phyloP scores from a whole-genome alignment of 768 basidiomycete species.

The Panellus pusillus region DNA sequence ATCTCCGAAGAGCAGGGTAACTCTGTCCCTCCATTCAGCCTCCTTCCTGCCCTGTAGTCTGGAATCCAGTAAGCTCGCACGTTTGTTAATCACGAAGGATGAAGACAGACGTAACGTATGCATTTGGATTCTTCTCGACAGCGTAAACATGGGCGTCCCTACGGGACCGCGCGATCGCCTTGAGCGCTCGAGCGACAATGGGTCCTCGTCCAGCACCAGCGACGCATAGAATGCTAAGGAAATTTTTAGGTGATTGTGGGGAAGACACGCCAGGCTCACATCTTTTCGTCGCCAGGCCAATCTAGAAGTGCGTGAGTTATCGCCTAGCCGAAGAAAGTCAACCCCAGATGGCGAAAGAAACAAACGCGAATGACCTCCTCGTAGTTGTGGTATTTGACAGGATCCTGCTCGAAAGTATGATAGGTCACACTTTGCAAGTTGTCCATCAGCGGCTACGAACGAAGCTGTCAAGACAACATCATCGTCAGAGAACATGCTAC shows the following conservation, averaged over 20 bases:
- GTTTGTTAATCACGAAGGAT: constrained; percentile 5
- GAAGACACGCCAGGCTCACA: constrained; percentile 48
- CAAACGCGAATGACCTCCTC: constrained; percentile 65
- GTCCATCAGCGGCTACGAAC: constrained; percentile 87
- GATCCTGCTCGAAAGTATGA: constrained; percentile 97
- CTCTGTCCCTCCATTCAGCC: constrained; percentile 79
- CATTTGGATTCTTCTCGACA: constrained; percentile 96
- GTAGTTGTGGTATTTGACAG: constrained; percentile 93
- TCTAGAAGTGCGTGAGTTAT: constrained; percentile 79
- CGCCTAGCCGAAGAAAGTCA: constrained; percentile 48
- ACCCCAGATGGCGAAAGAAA: constrained; percentile 8
- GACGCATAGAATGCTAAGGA: constrained; percentile 75
- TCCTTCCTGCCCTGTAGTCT: constrained; percentile 85
- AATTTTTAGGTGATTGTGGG: constrained; percentile 7
- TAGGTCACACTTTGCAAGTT: constrained; percentile 95
- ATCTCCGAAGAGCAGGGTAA: constrained; percentile 88
- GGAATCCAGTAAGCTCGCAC: background rate
- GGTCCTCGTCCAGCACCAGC: constrained; percentile 96
- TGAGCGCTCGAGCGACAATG: constrained; percentile 80
- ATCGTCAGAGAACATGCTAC: constrained; percentile 14
- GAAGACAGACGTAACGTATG: constrained; percentile 82
- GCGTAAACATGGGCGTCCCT: constrained; percentile 73
- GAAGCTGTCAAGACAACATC: constrained; percentile 4
- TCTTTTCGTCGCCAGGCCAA: constrained; percentile 54
- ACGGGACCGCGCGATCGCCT: constrained; percentile 67